Base-by-base conservation (phyloP, 306 rosid species). In the Morella rubra region DNA sequence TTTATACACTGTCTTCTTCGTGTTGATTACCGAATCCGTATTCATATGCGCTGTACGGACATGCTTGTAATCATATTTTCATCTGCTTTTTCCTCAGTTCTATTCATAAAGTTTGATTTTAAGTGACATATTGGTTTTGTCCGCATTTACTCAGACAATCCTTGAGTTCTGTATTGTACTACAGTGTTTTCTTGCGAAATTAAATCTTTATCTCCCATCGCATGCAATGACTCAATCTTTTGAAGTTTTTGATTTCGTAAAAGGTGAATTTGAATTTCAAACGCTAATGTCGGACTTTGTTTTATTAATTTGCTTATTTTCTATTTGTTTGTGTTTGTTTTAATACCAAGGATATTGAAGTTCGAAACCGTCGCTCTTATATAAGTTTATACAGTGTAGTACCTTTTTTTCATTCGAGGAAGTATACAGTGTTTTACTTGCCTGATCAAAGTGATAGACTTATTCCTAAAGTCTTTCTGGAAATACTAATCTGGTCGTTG, bases 171-270 rank as follows among this genome's bases (percentile, higher is more conserved):
- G 42, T 14, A 7, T 32, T 5, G 18, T 7, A 18, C 46, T 15
- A 22, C 70, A 22, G 15, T 44, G n/a, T 44, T 37, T 71, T 37
- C 9, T 1, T 22, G 81, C 66, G 15, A 18, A 70, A 65, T 55
- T 58, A 65, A 67, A 76, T 76, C 32, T 18, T n/a, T 79, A 47
- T 78, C 74, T 52, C 41, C 37, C 3, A 52, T 80, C 24, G 75
- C 90, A 91, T 89, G 93, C 93, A 87, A 56, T 55, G 73, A 60
- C 24, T 82, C 69, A 50, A 16, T 44, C 40, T 67, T 75, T 82
- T 65, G 83, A 78, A 84, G 86, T 86, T 41, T 66, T 80, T 50
- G 53, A 72, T 86, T 2, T 7, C 20, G 20, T 50, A 0, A 73
- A 66, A 75, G 76, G 75, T 74, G 56, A 71, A 53, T 18, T 32